phyloP scores from a whole-genome alignment of 257 asterid species.

The Solanum bukasovii region DNA sequence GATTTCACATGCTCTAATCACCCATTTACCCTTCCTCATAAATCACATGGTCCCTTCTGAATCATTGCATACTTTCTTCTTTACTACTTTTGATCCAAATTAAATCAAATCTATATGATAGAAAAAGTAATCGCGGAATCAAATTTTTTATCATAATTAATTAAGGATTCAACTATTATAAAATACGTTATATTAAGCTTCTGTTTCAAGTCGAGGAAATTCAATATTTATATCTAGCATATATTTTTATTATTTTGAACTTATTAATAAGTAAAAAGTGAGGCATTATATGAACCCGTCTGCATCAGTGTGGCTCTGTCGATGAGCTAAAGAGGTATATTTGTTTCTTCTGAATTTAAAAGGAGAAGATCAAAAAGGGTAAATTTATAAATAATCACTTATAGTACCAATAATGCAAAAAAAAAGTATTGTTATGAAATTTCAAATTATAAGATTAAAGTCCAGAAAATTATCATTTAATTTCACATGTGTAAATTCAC shows the following conservation, averaged over 20 bases:
- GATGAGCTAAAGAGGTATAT: neutral
- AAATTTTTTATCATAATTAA: accelerated
- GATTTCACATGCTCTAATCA: neutral
- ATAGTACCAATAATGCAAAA: neutral
- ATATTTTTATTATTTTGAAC: neutral
- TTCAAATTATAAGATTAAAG: neutral
- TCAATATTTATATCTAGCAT: neutral
- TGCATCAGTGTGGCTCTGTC: neutral
- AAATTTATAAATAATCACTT: neutral
- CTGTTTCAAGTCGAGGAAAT: neutral
- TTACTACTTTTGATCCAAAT: neutral
- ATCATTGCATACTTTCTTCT: neutral
- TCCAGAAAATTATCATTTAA: neutral
- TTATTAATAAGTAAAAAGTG: neutral
- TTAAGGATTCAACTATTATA: neutral
- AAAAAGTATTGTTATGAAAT: neutral
- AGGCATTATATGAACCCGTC: neutral
- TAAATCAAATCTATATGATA: neutral
- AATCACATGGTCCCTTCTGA: neutral
- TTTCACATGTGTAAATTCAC: neutral
- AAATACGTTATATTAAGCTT: neutral
- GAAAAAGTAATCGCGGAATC: neutral
- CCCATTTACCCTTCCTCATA: neutral
- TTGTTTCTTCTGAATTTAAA: neutral
- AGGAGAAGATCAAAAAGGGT: neutral